Conservation (phyloP, 768 basidiomycete genomes). For the Royoungia palumana region DNA sequence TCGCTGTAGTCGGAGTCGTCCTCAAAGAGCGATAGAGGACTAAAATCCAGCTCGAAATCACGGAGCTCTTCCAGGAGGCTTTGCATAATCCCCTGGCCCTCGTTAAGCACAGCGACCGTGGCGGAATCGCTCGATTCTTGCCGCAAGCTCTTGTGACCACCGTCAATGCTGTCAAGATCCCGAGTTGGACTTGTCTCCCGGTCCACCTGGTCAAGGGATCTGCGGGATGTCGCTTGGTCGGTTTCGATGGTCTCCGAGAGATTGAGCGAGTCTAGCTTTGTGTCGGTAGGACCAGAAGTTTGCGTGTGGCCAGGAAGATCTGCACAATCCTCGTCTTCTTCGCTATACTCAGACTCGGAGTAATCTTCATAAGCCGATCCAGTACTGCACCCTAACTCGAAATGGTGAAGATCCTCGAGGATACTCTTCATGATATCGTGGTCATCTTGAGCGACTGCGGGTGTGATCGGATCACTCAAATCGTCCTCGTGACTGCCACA, state of each 20-base stretch:
- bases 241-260: too few species aligned
- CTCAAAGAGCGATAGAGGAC: slow-evolving; percentile 1
- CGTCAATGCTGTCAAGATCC: neutral
- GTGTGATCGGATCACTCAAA: neutral
- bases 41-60: slow-evolving; percentile 3
- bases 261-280: neutral
- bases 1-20: slow-evolving; percentile 3
- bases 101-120: neutral
- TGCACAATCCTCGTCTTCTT: neutral
- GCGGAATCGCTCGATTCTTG: neutral
- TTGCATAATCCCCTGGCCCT: slow-evolving; percentile 4
- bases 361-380: slow-evolving; percentile 1
- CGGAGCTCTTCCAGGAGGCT: slow-evolving; percentile 11
- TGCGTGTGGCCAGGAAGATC: neutral
- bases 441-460: neutral
- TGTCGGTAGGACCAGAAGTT: neutral
- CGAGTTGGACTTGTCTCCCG: neutral
- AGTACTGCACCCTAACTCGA: slow-evolving; percentile 2
- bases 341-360: neutral
- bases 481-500: too few species aligned
- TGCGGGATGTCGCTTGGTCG: too few species aligned
- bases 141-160: neutral
- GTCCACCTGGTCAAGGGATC: too few species aligned
- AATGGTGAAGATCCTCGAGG: slow-evolving; percentile 9
- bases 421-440: slow-evolving; percentile 9